Base-by-base conservation (phyloP, 495 filamentous ascomycete genomes). In the Trichocladium uniseriatum region DNA sequence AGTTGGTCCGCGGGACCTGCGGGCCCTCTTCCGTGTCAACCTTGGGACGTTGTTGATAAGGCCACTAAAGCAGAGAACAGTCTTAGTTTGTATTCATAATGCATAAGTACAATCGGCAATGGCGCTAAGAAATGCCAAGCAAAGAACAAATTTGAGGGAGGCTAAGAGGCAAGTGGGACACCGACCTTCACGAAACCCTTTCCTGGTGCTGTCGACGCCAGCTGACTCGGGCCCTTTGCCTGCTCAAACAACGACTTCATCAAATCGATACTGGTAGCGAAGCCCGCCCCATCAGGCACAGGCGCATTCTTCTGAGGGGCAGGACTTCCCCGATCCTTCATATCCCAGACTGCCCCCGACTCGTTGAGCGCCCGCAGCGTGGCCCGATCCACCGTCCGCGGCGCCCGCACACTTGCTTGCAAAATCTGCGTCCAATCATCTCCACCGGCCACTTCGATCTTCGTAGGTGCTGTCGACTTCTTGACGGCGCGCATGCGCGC, bases 361-460 rank as follows among this genome's bases (percentile, higher is more conserved):
- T 75, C 74, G 45, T 72, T 69, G 28, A 75, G 63, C 9, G 65
- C 73, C 57, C 69, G 74, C 14, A 78, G 55, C 24, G 68, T 60
- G 1, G 68, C 70, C 55, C 89, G 85, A 71, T 94, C 82, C 60
- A 87, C 80, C 38, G 63, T 64, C 67, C 94, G 90, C 57, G 82
- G 79, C 19, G 92, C 92, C 61, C 87, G 94, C 54, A 96, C 85
- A 1, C 92, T 96, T 44, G 83, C 86, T 66, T 87, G 87, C 51
- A 98, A 71, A 61, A 94, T 89, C 57, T 91, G 82, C 35, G 87
- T 82, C 92, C 92, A 98, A 59, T 94, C 86, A 36, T 75, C 70
- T 57, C 78, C 62, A 61, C 71, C 57, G 52, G 74, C 65, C 65
- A 70, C 77, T 55, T 77, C 75, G 47, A 75, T 71, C 59, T 79